Evolutionary conservation across 805 yeast genomes (phyloP).

Genomic region (Wickerhamiella dianesei): DNA sequence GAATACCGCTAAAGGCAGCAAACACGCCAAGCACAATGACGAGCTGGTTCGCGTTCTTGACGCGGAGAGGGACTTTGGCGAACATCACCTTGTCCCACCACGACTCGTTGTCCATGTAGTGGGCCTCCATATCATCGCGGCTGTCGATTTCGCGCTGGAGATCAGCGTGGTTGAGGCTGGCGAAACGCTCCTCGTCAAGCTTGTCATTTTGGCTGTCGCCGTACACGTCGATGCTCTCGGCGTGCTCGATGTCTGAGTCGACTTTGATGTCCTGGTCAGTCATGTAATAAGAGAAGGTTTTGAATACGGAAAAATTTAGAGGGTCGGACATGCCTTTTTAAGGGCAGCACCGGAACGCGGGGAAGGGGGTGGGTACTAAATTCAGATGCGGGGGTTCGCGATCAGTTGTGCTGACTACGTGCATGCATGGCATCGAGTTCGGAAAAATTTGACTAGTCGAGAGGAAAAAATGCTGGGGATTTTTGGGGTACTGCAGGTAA

Average conservation of each 20-base stretch:
- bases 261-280: background rate
- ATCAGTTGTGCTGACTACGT: background rate
- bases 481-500: no score
- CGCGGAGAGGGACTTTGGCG: conserved; percentile 9
- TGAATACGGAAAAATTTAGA: no score
- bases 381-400: background rate
- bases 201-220: conserved; percentile 1
- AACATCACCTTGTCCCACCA: conserved; percentile 12
- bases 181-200: conserved; percentile 9
- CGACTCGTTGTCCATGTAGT: conserved; percentile 6
- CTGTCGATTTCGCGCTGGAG: conserved; percentile 6
- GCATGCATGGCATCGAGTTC: background rate
- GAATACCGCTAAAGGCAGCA: conserved; percentile 50
- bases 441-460: background rate
- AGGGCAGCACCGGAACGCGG: background rate
- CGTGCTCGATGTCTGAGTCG: background rate
- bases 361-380: background rate
- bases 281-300: no score
- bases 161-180: conserved; percentile 6
- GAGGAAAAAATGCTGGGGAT: background rate
- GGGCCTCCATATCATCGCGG: conserved; percentile 8
- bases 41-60: conserved; percentile 26
- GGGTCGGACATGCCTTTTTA: background rate
- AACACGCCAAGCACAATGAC: conserved; percentile 39
- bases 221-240: background rate